Base-by-base conservation (phyloP, 352 stramenopile species). In the Globisporangium megalacanthum region DNA sequence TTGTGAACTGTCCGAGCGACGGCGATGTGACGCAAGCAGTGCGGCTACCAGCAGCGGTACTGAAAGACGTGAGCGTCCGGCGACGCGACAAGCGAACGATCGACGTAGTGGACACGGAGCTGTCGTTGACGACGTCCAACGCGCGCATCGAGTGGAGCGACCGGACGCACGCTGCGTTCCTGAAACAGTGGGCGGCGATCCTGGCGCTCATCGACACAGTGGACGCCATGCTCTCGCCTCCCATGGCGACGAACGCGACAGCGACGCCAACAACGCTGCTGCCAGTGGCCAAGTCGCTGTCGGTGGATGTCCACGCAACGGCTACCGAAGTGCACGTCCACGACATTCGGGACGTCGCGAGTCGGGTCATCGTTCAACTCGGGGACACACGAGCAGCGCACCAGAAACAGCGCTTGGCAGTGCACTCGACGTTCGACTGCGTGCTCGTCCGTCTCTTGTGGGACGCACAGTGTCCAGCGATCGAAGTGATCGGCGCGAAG, bases 141-240 rank as follows among this genome's bases (percentile, higher is more conserved):
- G 46, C 64, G 5, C 60, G 56, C 5, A 44, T 81, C 6, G 52
- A 75, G 36, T 81, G 73, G 73, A 62, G 63, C 20, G 73, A 77
- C 20, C 51, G 20, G 10, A 49, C 60, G 14, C 72, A 81, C 48
- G 61, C 56, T 9, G 31, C 39, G 0, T 79, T 81, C 41, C 36
- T 81, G 17, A 42, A 55, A 6, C 69, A 86, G 35, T 66, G 67
- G 36, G 25, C 41, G 14, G 56, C 53, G 0, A 65, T 77, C 4
- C 47, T 69, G 33, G 62, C 48, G 7, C 61, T 78, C 1, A 29
- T 80, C 0, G 66, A 82, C 51, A 71, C 70, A 19, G 31, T 82
- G 2, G 62, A 75, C 14, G 22, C 56, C 8, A 76, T 86, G 66
- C 5, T 86, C 1, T 68, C 63, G 5, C 56, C 51, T 13, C 56